Base-by-base conservation (phyloP, 169 alveolate species). In the Pseudocohnilembus persalinus region DNA sequence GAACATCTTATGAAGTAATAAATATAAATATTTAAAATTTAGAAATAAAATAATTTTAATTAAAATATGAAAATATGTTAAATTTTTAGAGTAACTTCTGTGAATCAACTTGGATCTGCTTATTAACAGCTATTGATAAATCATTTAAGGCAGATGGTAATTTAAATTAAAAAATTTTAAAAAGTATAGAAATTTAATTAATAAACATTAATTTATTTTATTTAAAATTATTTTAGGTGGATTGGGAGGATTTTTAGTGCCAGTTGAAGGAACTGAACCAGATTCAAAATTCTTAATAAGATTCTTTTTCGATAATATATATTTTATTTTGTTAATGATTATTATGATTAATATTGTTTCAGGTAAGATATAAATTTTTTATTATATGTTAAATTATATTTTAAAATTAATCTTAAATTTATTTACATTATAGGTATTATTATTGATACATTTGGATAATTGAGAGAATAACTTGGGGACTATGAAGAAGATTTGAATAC, bases 301-400 rank as follows among this genome's bases (percentile, higher is more conserved):
- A 86, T 92, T 89, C 79, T 92, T 88, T 73, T 92, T 89, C 77
- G 95, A 92, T 88, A 92, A 92, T 74, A 73, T 92, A 33, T 91
- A 88, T 30, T 89, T 81, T 77, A 88, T 92, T 73, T 83, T 92
- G 76, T 79, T 92, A 30, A 92, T 89, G 91, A 92, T 92, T 76
- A 84, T 92, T 81, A 89, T 92, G 83, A 91, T 89, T 76, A 88
- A 92, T 76, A 92, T 92, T 88, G 90, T 92, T 29, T 88, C 93
- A 28, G 84, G 84, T 77, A 77, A 77, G 15, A 34, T 31, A 27
- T 1, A 27, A 76, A 30, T 20, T 0, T 0, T 31, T 20, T 76
- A 26, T 30, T 76, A 24, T 11, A 76, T 1, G 1, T 6, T 31
- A 28, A 30, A 0, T 29, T 31, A 0, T 76, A 27, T 29, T 31